A percentile compares a stretch with the other conserved stretches of the same genome.
phyloP scores from a whole-genome alignment of 306 rosid genomes.

The Pyrus pyrifolia region DNA sequence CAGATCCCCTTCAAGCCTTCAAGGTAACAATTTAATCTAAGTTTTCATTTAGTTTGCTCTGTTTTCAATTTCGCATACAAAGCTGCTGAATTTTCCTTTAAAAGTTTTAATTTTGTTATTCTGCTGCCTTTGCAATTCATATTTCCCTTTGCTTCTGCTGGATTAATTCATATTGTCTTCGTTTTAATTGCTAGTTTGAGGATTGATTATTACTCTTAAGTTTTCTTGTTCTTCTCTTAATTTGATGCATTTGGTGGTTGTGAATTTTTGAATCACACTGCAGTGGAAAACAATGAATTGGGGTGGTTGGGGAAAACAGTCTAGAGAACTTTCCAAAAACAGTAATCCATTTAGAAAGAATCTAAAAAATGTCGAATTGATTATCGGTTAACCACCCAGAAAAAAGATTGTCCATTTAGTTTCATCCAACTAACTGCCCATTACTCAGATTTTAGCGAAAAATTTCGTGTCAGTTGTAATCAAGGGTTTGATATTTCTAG shows the following conservation, averaged over 20 bases:
- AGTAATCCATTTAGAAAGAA: conserved; percentile 2
- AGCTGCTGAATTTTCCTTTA: background rate
- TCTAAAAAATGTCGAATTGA: background rate
- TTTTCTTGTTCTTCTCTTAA: background rate
- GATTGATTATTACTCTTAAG: background rate
- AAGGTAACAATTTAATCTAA: background rate
- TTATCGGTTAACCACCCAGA: background rate
- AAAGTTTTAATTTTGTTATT: background rate
- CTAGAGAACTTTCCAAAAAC: background rate
- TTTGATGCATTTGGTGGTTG: background rate
- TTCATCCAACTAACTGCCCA: background rate
- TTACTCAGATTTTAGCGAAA: background rate
- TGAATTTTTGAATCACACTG: background rate
- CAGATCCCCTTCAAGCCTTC: background rate
- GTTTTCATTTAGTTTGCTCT: background rate
- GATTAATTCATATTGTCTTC: background rate
- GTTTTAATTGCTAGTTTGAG: background rate
- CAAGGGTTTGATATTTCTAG: background rate
- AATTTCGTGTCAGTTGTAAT: background rate
- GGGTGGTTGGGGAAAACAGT: background rate
- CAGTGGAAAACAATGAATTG: conserved; percentile 1
- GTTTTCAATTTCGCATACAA: background rate
- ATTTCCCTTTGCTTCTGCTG: background rate
- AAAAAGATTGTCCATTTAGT: background rate
- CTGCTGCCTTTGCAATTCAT: background rate